Evolutionary conservation across 768 basidiomycete species (phyloP).

Genomic region (Pseudohyphozyma bogoriensis): DNA sequence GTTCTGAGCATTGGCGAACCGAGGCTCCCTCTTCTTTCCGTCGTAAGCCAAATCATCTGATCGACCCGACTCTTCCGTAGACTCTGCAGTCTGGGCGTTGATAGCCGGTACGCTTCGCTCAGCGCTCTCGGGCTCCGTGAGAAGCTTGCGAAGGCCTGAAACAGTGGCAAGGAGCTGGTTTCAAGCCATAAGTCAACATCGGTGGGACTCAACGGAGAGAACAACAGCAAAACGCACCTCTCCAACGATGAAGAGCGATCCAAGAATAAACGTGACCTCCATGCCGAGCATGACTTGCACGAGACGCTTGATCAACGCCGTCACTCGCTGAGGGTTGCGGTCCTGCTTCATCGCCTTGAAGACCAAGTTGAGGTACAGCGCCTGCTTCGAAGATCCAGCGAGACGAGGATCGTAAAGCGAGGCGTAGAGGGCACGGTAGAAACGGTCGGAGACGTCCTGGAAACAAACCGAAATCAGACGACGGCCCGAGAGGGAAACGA

Average conservation of each 20-base stretch:
- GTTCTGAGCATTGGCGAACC: slow-evolving; percentile 66
- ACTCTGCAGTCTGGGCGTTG: background rate
- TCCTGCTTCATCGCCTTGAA: slow-evolving; percentile 81
- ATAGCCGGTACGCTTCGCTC: slow-evolving; percentile 13
- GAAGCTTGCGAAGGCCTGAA: slow-evolving; percentile 45
- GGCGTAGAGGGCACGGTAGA: slow-evolving; percentile 70
- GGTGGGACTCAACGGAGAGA: background rate
- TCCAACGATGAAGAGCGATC: slow-evolving; percentile 73
- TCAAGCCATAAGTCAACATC: background rate
- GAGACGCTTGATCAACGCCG: slow-evolving; percentile 71
- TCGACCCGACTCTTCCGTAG: background rate
- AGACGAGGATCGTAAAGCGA: slow-evolving; percentile 76
- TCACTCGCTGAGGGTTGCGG: slow-evolving; percentile 50
- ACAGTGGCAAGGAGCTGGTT: slow-evolving; percentile 50
- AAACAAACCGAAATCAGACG: background rate
- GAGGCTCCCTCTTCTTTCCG: slow-evolving; percentile 78
- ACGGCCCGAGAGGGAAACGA: background rate
- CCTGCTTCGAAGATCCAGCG: slow-evolving; percentile 76
- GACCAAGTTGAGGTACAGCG: slow-evolving; percentile 88
- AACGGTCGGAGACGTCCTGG: slow-evolving; percentile 41
- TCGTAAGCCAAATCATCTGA: slow-evolving; percentile 52
- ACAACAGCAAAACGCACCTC: slow-evolving; percentile 50
- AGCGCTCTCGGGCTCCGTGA: slow-evolving; percentile 38
- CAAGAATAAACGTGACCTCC: slow-evolving; percentile 76
- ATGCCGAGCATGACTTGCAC: slow-evolving; percentile 67